Percentiles rank a stretch among this genome's conserved stretches.
Evolutionary conservation across 768 basidiomycete genomes (phyloP).

Genomic region (Fomitopsis serialis): DNA sequence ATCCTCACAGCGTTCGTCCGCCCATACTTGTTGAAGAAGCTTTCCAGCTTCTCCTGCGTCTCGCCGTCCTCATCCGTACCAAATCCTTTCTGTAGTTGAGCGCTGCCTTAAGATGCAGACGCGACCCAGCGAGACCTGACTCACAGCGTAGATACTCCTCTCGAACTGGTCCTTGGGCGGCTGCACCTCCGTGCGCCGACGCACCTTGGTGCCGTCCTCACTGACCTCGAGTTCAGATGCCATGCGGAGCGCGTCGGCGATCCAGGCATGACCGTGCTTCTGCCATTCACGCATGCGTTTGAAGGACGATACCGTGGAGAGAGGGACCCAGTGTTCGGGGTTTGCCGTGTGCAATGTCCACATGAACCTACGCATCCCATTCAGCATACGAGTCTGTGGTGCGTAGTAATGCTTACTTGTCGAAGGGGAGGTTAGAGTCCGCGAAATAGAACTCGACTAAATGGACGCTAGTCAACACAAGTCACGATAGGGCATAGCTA

Average conservation of each 20-base stretch:
- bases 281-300: slow-evolving; percentile 86
- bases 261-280: slow-evolving; percentile 57
- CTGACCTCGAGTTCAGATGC: slow-evolving; percentile 66
- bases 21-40: slow-evolving; percentile 77
- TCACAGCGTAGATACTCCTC: slow-evolving; percentile 83
- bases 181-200: slow-evolving; percentile 69
- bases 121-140: slow-evolving; percentile 28
- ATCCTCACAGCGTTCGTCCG: slow-evolving; percentile 79
- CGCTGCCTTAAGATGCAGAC: background rate
- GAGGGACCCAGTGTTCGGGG: slow-evolving; percentile 84
- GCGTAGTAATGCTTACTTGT: slow-evolving; percentile 46
- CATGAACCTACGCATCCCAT: slow-evolving; percentile 67
- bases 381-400: background rate
- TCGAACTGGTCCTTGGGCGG: slow-evolving; percentile 77
- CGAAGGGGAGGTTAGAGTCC: slow-evolving; percentile 91
- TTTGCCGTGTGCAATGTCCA: slow-evolving; percentile 84
- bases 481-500: background rate
- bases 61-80: slow-evolving; percentile 49
- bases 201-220: slow-evolving; percentile 64
- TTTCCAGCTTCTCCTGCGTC: slow-evolving; percentile 70
- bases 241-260: slow-evolving; percentile 58
- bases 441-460: slow-evolving; percentile 96
- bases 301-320: slow-evolving; percentile 85
- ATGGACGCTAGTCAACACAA: background rate
- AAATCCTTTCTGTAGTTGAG: slow-evolving; percentile 73